Evolutionary conservation across 2,329 filamentous ascomycete species (phyloP), one percentile per base, ranked within the genome.

Genomic region (Hymenoscyphus infarciens): DNA sequence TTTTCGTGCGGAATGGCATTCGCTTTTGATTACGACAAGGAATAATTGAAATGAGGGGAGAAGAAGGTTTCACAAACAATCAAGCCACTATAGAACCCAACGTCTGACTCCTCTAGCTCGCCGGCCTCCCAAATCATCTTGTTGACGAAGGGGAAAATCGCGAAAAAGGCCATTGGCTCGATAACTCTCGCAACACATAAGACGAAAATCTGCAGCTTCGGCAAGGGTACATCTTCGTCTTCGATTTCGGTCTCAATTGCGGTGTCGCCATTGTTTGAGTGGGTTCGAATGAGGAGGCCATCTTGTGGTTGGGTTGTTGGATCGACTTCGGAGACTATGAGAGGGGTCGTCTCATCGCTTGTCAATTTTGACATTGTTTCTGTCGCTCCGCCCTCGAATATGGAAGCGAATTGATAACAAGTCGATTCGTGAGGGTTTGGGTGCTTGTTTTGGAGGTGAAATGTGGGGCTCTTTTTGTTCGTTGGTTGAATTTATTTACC

Each of bases 151-250:
- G 90, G 89, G 70, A 94, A 90, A 73, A 94, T 91, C 73, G 82
- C 86, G 78, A 93, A 94, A 78, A 91, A 94, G n/a, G 89, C 88
- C 49, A 93, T 82, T 0, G 91, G 90, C 71, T 94, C 91, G 54
- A 91, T 79, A 29, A 90, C 72, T 5, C 90, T 85, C 1, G 87
- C 86, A 72, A 87, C 90, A 78, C 90, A 94, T 13, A 95, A 83
- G 11, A 90, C 75, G 35, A 88, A 74, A 59, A 95, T 86, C 73
- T 94, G 91, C n/a, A 73, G 60, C 65, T 77, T 79, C n/a, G 86
- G 83, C 15, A 90, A 73, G 1, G 83, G 81, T 62, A 78, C 81
- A 68, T 80, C 76, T 1, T 78, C 74, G 5, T 72, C 72, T 27
- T 75, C 72, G 29, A 64, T 66, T 53, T 65, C 33, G 16, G 59